phyloP scores from a whole-genome alignment of 306 rosid genomes.

The Amphicarpaea edgeworthii region DNA sequence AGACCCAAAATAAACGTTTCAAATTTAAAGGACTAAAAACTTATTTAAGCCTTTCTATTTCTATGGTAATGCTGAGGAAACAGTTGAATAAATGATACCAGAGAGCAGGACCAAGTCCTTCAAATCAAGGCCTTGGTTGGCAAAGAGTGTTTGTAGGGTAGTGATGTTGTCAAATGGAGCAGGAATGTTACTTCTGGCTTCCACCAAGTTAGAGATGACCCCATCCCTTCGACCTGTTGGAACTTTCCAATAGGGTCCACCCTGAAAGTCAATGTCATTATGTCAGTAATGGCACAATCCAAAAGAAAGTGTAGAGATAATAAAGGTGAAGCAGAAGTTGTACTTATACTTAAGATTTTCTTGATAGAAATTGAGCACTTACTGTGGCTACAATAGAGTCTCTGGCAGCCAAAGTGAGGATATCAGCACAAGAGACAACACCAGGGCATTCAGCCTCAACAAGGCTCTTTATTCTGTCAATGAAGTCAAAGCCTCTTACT shows the following conservation, averaged over 20 bases:
- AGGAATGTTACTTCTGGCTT: slow-evolving; percentile 71
- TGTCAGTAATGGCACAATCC: slow-evolving; percentile 20
- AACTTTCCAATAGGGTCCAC: slow-evolving; percentile 94
- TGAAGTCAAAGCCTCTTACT: slow-evolving; percentile 83
- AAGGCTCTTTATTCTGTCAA: slow-evolving; percentile 81
- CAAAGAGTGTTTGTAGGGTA: slow-evolving; percentile 69
- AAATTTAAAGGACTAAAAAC: no score
- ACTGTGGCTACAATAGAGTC: slow-evolving; percentile 80
- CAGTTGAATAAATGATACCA: slow-evolving; percentile 52
- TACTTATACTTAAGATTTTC: not conserved
- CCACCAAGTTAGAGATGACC: slow-evolving; percentile 59
- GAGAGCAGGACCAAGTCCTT: slow-evolving; percentile 86
- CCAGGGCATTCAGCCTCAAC: slow-evolving; percentile 90
- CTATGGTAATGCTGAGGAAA: slow-evolving; percentile 12
- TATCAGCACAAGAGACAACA: slow-evolving; percentile 87
- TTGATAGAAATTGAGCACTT: slow-evolving; percentile 42
- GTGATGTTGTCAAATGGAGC: slow-evolving; percentile 66
- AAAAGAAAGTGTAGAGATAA: not conserved
- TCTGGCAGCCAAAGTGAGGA: slow-evolving; percentile 73
- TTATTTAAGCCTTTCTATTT: no score
- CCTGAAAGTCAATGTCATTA: slow-evolving; percentile 57
- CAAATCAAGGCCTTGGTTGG: slow-evolving; percentile 67
- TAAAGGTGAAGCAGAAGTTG: slow-evolving; percentile 1
- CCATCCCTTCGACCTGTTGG: slow-evolving; percentile 99
- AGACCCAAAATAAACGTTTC: no score